A percentile compares a stretch with the other conserved stretches of the same genome.
Evolutionary conservation across 2,329 filamentous ascomycete genomes (phyloP).

Genomic region (Blumeria graminis): DNA sequence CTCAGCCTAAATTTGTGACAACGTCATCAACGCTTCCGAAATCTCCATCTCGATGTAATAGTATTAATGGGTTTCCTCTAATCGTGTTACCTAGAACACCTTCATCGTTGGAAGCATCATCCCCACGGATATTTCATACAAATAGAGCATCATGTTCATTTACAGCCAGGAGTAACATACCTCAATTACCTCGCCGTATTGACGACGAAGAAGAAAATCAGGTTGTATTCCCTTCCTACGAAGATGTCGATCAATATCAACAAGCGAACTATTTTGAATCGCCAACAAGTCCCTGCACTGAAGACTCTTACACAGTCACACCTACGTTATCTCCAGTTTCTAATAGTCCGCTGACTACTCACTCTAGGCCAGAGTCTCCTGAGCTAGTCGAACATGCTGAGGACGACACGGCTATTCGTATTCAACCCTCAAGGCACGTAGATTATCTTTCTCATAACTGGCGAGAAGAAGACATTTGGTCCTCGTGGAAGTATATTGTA

Average conservation of each 20-base stretch:
- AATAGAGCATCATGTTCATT: conserved; percentile 32
- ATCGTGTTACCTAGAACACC: conserved; percentile 10
- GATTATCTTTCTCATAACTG: conserved; percentile 92
- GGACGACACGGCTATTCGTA: conserved; percentile 27
- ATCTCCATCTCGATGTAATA: conserved; percentile 21
- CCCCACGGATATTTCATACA: conserved; percentile 27
- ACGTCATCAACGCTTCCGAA: conserved; percentile 24
- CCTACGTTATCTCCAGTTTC: conserved; percentile 24
- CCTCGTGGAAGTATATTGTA: conserved; percentile 91
- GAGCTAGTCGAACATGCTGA: conserved; percentile 15
- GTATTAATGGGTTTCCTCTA: conserved; percentile 10
- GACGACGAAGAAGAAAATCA: conserved; percentile 69
- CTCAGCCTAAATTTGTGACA: conserved; percentile 30
- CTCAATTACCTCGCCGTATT: conserved; percentile 72
- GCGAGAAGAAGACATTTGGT: conserved; percentile 92
- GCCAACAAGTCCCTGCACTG: conserved; percentile 24
- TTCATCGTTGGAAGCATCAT: conserved; percentile 30
- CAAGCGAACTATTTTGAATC: conserved; percentile 24
- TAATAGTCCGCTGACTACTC: conserved; percentile 31
- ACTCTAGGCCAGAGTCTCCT: conserved; percentile 19
- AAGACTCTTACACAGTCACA: conserved; percentile 26
- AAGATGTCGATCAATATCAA: conserved; percentile 15
- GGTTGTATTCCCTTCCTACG: conserved; percentile 20
- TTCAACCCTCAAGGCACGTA: conserved; percentile 38
- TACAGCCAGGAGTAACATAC: conserved; percentile 37